Conservation (phyloP, 2,329 filamentous ascomycete genomes). For the Trichoderma brevicompactum region DNA sequence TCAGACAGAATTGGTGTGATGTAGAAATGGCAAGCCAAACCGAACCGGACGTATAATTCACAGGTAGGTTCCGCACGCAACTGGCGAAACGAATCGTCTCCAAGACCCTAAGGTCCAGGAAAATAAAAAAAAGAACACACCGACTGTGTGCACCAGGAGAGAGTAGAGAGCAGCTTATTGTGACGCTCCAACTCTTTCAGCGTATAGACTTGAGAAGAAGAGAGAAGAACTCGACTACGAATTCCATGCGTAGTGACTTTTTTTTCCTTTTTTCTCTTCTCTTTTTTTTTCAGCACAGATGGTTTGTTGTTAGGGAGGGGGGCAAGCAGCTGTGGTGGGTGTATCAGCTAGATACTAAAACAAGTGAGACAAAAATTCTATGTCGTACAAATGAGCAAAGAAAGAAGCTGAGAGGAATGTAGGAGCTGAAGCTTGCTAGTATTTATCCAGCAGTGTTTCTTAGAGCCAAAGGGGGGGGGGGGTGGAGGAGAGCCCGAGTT, state of each 20-base stretch:
- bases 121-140: neutral
- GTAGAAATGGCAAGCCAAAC: neutral
- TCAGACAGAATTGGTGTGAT: neutral
- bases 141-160: neutral
- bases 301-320: neutral
- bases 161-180: neutral
- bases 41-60: no score
- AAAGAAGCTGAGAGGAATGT: no score
- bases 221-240: slow-evolving; percentile 36
- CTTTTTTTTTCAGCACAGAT: neutral
- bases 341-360: no score
- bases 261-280: neutral
- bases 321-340: neutral
- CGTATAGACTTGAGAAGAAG: slow-evolving; percentile 37
- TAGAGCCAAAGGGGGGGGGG: neutral
- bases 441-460: neutral
- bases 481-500: neutral
- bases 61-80: neutral
- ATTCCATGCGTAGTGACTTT: slow-evolving; percentile 35
- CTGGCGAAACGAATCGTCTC: neutral
- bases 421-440: neutral
- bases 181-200: slow-evolving; percentile 27
- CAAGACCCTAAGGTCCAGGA: neutral
- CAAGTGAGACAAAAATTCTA: no score
- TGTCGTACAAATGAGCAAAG: no score